phyloP scores from a whole-genome alignment of 306 rosid species.

The Trichosanthes truncata region DNA sequence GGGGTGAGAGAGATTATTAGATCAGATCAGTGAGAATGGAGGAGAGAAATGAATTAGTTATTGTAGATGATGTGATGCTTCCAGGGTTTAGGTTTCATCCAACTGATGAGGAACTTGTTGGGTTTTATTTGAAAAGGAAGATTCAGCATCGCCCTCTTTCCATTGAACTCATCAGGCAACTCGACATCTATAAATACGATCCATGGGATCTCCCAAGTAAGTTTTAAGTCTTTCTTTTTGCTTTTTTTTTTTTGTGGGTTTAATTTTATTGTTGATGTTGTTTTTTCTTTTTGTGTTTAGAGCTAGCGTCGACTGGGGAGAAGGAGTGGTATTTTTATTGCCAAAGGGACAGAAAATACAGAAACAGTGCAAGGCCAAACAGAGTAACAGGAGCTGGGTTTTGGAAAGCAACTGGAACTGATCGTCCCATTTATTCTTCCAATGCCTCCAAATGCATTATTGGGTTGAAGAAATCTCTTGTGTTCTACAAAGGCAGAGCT shows the following conservation, averaged over 20 bases:
- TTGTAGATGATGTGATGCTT: constrained; percentile 60
- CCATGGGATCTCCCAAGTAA: constrained; percentile 99
- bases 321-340: constrained; percentile 94
- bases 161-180: constrained; percentile 80
- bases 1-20: too few relatives aligned
- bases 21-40: neutral
- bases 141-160: constrained; percentile 67
- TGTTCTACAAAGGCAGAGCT: constrained; percentile 88
- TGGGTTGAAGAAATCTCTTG: constrained; percentile 85
- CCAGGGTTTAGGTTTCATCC: constrained; percentile 98
- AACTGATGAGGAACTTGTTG: constrained; percentile 94
- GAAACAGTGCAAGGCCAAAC: constrained; percentile 84
- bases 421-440: constrained; percentile 67
- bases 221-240: neutral
- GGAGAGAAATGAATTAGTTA: neutral
- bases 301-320: constrained; percentile 61
- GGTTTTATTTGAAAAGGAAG: constrained; percentile 81
- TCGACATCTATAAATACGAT: constrained; percentile 85
- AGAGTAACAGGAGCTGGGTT: constrained; percentile 84
- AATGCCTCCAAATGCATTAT: constrained; percentile 62
- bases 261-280: too few relatives aligned
- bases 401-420: constrained; percentile 97
- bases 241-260: neutral
- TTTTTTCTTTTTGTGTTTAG: neutral
- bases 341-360: constrained; percentile 85